Evolutionary conservation across 768 basidiomycete genomes (phyloP).

Genomic region (Russula foetens): DNA sequence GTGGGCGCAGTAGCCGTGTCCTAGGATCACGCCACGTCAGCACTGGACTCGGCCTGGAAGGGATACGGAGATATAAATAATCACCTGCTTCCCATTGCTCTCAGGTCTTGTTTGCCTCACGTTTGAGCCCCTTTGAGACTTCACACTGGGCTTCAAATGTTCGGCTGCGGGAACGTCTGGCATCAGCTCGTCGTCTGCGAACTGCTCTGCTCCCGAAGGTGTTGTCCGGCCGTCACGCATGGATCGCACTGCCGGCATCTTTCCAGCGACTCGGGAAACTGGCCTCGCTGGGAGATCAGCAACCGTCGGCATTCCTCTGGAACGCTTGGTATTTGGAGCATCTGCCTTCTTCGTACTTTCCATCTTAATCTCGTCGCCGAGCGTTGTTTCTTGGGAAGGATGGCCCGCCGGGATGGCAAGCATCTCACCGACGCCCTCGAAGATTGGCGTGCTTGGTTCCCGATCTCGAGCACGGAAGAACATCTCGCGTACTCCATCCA

Average conservation of each 20-base stretch:
- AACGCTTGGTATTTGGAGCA: background rate
- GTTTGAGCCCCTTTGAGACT: conserved; percentile 4
- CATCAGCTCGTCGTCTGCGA: conserved; percentile 14
- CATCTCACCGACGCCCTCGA: conserved; percentile 28
- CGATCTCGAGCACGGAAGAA: conserved; percentile 21
- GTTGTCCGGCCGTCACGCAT: background rate
- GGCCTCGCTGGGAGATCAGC: background rate
- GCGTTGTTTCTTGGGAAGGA: conserved; percentile 8
- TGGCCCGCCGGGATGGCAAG: conserved; percentile 26
- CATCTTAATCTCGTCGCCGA: conserved; percentile 2
- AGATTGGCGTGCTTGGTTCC: conserved; percentile 21
- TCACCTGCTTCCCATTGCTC: conserved; percentile 20
- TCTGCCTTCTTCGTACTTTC: conserved; percentile 9
- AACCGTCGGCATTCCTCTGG: conserved; percentile 5
- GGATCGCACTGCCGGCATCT: background rate
- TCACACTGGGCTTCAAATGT: background rate
- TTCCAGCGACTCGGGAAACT: background rate
- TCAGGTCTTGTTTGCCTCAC: conserved; percentile 20
- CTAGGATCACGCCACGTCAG: background rate
- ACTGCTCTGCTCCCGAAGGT: conserved; percentile 8
- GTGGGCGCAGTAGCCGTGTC: background rate
- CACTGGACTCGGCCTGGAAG: background rate
- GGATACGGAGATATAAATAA: background rate
- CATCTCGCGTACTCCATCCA: conserved; percentile 30
- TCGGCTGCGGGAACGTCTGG: background rate